Base-by-base conservation (phyloP, 2,329 filamentous ascomycete genomes). In the Sarocladium kiliense region DNA sequence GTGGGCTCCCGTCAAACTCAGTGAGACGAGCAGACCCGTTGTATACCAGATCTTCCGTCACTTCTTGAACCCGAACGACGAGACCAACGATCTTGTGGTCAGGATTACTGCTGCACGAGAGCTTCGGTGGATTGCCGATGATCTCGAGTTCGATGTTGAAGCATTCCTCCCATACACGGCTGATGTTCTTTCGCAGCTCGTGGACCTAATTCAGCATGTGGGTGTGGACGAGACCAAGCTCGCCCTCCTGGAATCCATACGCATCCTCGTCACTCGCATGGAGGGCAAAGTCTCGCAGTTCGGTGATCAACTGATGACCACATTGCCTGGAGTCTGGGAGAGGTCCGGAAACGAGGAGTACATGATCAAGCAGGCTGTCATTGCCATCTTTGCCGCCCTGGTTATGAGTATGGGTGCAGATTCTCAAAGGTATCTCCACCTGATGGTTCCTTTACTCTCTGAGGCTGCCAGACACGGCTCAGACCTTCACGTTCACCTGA, bases 11-110 rank as follows among this genome's bases (percentile, higher is more conserved):
- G 82, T 97, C 60, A 88, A 89, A 64, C 78, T 93, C 4, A 79
- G 84, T 0, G 77, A 85, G 36, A 71, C 82, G 34, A 89, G 86
- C 63, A 81, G 87, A 57, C 79, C 86, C 0, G 74, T 92, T 19
- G 84, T 96, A 4, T 97, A 96, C 65, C 86, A 93, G 64, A 90
- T 97, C 55, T 97, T 91, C 68, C 85, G 89, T 57, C 89, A 96
- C 68, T 79, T 99, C 14, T 78, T 99, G 19, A 87, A 91, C 63
- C 82, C 84, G 7, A 79, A 82, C 18, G 91, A 97, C 63, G 77
- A 83, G 7, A 77, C 85, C 57, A 99, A 99, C 65, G 94, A 99
- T 65, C 80, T 91, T 54, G 92, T 97, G 1, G 94, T 99, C 30
- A 85, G 91, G 14, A 87, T 97, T 54, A 97, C 93, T 2, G 91